phyloP scores from a whole-genome alignment of 768 basidiomycete species.

The Psilocybe tampanensis region DNA sequence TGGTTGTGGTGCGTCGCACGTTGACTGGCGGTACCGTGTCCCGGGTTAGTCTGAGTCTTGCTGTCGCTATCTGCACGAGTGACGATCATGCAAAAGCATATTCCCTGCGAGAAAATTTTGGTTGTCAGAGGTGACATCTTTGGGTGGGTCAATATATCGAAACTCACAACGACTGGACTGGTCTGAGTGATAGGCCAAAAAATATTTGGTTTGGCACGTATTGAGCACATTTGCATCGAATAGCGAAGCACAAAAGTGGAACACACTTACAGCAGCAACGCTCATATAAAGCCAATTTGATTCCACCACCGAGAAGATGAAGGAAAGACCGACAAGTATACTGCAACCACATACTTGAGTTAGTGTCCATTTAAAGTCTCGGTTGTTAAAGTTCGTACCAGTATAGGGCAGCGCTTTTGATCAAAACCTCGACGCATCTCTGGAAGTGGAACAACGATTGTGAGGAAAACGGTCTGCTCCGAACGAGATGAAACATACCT shows the following conservation, averaged over 20 bases:
- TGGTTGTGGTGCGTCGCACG: not conserved
- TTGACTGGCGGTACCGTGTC: not conserved
- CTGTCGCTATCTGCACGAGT: not conserved
- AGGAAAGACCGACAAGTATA: not conserved
- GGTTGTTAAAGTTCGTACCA: not conserved
- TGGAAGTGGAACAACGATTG: not conserved
- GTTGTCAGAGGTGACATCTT: too few relatives aligned
- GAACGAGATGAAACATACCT: not conserved
- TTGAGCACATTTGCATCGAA: not conserved
- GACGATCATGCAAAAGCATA: conserved; percentile 5
- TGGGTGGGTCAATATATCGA: not conserved
- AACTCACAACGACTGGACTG: not conserved
- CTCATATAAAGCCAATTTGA: not conserved
- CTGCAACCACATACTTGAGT: not conserved
- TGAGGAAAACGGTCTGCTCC: not conserved
- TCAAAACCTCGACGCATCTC: not conserved
- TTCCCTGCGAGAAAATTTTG: not conserved
- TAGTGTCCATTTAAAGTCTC: not conserved
- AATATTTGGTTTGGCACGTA: not conserved
- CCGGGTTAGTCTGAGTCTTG: not conserved
- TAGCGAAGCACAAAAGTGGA: not conserved
- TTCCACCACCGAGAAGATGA: not conserved
- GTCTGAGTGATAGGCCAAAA: not conserved
- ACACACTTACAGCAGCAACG: not conserved
- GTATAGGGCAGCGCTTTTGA: conserved; percentile 2